Percentiles rank a stretch among this genome's conserved stretches.
Conservation (phyloP, 345 rosid genomes). For the Turnera subulata region DNA sequence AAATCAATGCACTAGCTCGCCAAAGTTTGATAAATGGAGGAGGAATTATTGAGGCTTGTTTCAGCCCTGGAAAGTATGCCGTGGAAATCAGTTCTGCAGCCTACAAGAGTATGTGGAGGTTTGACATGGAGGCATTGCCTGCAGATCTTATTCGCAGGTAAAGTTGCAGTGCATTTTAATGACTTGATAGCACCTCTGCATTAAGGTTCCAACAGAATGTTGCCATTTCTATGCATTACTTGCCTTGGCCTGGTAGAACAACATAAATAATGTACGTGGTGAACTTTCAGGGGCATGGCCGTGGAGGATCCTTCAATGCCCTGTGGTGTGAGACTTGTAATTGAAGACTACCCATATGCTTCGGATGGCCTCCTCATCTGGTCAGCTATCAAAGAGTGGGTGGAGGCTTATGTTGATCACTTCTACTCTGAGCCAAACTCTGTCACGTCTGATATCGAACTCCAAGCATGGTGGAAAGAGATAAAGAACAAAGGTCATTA, state of each 20-base stretch:
- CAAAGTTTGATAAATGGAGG: conserved; percentile 89
- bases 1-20: conserved; percentile 86
- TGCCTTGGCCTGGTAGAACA: conserved; percentile 2
- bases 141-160: conserved; percentile 91
- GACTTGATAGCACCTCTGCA: no score
- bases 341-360: conserved; percentile 94
- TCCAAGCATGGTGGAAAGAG: conserved; percentile 95
- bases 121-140: conserved; percentile 92
- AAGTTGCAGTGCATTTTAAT: background rate
- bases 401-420: conserved; percentile 65
- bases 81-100: conserved; percentile 97
- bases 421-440: conserved; percentile 63
- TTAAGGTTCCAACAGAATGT: no score
- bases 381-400: conserved; percentile 76
- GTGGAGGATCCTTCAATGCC: conserved; percentile 78
- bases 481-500: conserved; percentile 80
- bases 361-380: conserved; percentile 86
- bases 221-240: no score
- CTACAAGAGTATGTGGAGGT: conserved; percentile 70
- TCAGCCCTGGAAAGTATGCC: conserved; percentile 68
- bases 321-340: conserved; percentile 64
- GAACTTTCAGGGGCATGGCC: conserved; percentile 73
- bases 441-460: conserved; percentile 62
- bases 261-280: background rate
- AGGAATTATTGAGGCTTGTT: conserved; percentile 83